Evolutionary conservation across 305 asterid genomes (phyloP), one percentile per base, ranked within the genome.

Genomic region (Plantago lanceolata): DNA sequence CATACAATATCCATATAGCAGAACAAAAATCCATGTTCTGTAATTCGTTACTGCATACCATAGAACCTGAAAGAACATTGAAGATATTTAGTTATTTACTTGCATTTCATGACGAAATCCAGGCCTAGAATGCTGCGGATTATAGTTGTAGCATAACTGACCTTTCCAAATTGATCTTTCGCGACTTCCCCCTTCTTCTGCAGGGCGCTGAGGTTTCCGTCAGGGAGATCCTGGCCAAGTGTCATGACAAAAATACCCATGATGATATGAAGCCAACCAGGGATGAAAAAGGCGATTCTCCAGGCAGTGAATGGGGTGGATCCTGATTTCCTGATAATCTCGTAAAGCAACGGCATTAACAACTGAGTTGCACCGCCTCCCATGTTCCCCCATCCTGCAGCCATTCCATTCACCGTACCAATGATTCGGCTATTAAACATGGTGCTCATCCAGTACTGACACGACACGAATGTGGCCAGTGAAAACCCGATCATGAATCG

Each of bases 331-430:
- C 58, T 57, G 11, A 81, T 73, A 3, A 78, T 21, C 14, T 78
- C 71, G 54, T 52, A 76, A 2, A 81, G 71, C 26, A 81, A 3
- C 0, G 84, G 84, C 86, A 81, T 78, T 2, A 78, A 9, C 18
- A 78, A 73, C 15, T 81, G 86, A 0, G 83, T 77, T 0, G 72
- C 79, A 2, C 85, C 81, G 0, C 85, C 85, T 0, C 85, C 85
- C 81, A 77, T 77, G 8, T 77, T 68, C 21, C 85, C 85, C 85
- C 81, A 80, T 0, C 85, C 82, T 0, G 79, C 85, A 0, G 85
- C 80, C 4, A 71, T 70, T 14, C 83, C 86, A 0, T 78, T 81
- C 3, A 70, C 86, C 0, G 62, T 59, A 13, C 83, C 86, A 7
- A 81, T 71, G 4, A 81, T 81, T 5, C 71, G 61, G 14, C 73